A percentile compares a stretch with the other conserved stretches of the same genome.
These are phyloP conservation scores for Thelonectria rubi DNA, from an alignment of 2,329 filamentous ascomycete species.

Conservation along the genomic window DNA sequence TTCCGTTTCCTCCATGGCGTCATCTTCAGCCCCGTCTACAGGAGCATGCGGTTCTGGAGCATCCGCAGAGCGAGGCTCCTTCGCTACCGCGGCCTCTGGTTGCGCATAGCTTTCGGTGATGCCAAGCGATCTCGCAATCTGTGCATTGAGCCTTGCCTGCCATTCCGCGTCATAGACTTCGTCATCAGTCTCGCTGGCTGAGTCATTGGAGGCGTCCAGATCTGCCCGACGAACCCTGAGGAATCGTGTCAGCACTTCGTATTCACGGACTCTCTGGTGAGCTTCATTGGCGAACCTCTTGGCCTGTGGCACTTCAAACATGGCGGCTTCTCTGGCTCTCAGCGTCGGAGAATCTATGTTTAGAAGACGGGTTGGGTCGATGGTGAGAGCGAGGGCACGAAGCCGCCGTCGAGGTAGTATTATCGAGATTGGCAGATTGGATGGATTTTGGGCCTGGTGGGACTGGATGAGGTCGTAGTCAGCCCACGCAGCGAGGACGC, in stretches of 20 bases:
- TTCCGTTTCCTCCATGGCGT: conserved; percentile 32
- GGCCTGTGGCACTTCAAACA: conserved; percentile 46
- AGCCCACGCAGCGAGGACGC: conserved; percentile 9
- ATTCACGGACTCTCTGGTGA: neutral
- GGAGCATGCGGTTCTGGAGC: conserved; percentile 18
- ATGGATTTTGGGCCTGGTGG: conserved; percentile 8
- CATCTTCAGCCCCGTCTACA: conserved; percentile 22
- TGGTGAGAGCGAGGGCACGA: conserved; percentile 3
- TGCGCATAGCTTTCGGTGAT: conserved; percentile 45
- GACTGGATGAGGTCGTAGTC: conserved; percentile 15
- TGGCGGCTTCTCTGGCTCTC: conserved; percentile 18
- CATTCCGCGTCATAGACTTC: conserved; percentile 50
- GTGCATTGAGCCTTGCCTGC: conserved; percentile 57
- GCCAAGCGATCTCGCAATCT: conserved; percentile 57
- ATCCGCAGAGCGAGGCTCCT: conserved; percentile 17
- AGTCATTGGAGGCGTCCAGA: conserved; percentile 52
- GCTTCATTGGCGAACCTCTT: conserved; percentile 42
- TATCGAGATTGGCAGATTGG: conserved; percentile 22
- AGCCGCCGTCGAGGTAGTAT: conserved; percentile 33
- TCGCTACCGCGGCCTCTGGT: neutral
- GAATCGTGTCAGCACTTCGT: conserved; percentile 18
- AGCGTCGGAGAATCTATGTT: neutral
- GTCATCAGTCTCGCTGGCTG: conserved; percentile 42
- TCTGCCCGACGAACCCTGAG: conserved; percentile 65
- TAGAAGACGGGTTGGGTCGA: conserved; percentile 2